Base-by-base conservation (phyloP, 2,329 filamentous ascomycete genomes). In the Neopestalotiopsis sp. region DNA sequence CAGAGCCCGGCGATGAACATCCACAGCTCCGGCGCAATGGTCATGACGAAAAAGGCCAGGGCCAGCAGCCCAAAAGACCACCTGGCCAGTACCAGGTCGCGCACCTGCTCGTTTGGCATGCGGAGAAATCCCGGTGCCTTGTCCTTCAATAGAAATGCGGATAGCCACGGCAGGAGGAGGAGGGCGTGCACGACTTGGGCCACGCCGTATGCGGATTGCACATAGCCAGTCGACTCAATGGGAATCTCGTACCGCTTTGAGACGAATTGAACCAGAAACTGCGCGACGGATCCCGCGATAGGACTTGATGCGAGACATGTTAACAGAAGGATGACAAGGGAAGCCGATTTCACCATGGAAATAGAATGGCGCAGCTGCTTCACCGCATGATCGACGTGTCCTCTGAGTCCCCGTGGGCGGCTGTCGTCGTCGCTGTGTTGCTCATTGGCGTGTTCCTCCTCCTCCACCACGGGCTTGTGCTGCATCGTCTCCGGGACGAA, bases 181-280 rank as follows among this genome's bases (percentile, higher is more conserved):
- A 80, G 67, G 1, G 76, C 73, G 20, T 74, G 71, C 28, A 77
- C 12, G n/a, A 75, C 66, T 49, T 77, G 74, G 2, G 70, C 74
- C 17, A 75, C 53, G 20, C 78, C 77, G 24, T 75, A 79, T 1
- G 66, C 69, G 6, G 75, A 72, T 67, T 78, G 76, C 13, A 79
- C 70, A 66, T 79, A 79, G n/a, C 78, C 78, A 10, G 75, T 77
- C 56, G 75, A 69, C 24, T 71, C 69, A 13, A 79, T 73, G 20
- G 70, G 70, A 34, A 78, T 75, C 32, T 65, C 57, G 68, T 78
- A 79, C 4, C 78, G 73, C 69, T 76, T 78, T 10, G 78, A 79
- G 20, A 76, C 66, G 67, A 78, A 79, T 64, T 78, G 76, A 7
- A 73, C 73, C 71, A 79, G 70, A 69, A 74, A 73, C 24, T 70